Base-by-base conservation (phyloP, 257 asterid genomes). In the Solanum arcanum region DNA sequence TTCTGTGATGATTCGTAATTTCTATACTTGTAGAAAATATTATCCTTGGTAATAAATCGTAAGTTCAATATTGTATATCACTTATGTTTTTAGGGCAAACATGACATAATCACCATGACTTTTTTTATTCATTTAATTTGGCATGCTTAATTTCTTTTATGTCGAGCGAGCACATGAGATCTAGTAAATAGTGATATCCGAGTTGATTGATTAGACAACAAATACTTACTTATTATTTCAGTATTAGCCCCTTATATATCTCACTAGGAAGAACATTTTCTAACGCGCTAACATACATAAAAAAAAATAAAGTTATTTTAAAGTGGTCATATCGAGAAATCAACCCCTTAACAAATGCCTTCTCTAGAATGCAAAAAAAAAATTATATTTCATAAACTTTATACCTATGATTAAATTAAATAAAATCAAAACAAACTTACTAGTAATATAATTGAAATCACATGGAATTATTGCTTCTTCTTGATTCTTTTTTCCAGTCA, bases 401-500 rank as follows among this genome's bases (percentile, higher is more conserved):
- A n/a, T 42, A 16, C 4, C 62, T 52, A 47, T 16, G 62, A n/a
- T 56, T 64, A 56, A 21, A 73, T 73, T 72, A 25, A 2, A 13
- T 25, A n/a, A 11, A 64, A 41, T 33, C 13, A 41, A 46, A 46
- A 47, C 27, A 49, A 25, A 88, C 94, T 92, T 90, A 94, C 98
- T 93, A 78, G 98, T 95, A 31, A 94, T 93, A 87, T 93, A 94
- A 84, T 95, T 94, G 94, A 95, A 93, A 86, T 94, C 98, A 78
- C 90, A 80, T n/a, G 98, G 92, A 82, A 95, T 95, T 47, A 94
- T 95, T 12, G 98, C 98, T 69, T 95, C 98, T 86, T 94, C 95
- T 83, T 87, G 70, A 18, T 73, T 89, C n/a, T 90, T 78, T 49
- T 91, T 92, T 39, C 87, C 70, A 49, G 86, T 37, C 14, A 88